Conservation (phyloP, 2,329 filamentous ascomycete genomes). For the Huntiella abstrusa region DNA sequence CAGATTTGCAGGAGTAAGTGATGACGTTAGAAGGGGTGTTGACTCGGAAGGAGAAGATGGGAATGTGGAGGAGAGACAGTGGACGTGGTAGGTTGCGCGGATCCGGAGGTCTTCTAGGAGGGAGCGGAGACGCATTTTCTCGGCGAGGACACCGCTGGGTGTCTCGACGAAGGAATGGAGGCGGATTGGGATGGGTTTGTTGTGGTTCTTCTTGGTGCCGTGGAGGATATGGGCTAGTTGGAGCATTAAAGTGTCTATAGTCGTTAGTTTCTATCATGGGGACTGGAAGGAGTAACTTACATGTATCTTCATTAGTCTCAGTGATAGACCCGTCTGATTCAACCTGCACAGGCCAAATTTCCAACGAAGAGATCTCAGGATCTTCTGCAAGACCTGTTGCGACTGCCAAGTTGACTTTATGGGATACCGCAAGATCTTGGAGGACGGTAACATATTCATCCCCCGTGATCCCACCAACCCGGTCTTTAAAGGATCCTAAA, state of each 20-base stretch:
- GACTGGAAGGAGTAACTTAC: slow-evolving; percentile 26
- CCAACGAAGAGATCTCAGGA: slow-evolving; percentile 40
- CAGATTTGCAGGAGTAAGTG: no score
- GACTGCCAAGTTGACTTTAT: slow-evolving; percentile 70
- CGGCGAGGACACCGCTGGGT: slow-evolving; percentile 64
- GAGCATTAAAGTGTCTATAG: slow-evolving; percentile 52
- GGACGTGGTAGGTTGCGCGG: slow-evolving; percentile 59
- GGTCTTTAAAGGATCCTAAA: slow-evolving; percentile 55
- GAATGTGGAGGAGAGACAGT: slow-evolving; percentile 48
- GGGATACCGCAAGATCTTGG: slow-evolving; percentile 58
- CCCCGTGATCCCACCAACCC: slow-evolving; percentile 48
- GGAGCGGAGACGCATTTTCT: slow-evolving; percentile 50
- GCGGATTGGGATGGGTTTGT: slow-evolving; percentile 49
- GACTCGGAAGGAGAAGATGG: no score
- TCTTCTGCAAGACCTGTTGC: slow-evolving; percentile 43
- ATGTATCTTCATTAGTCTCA: slow-evolving; percentile 78
- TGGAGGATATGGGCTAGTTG: slow-evolving; percentile 64
- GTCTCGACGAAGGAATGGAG: slow-evolving; percentile 83
- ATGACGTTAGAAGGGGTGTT: no score
- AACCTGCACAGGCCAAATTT: slow-evolving; percentile 84
- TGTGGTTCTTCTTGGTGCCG: slow-evolving; percentile 65
- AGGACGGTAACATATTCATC: slow-evolving; percentile 65
- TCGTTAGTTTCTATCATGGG: not conserved
- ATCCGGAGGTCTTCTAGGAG: slow-evolving; percentile 68
- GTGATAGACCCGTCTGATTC: slow-evolving; percentile 58